Evolutionary conservation across 176 grass and related monocot genomes (phyloP), one percentile per base, ranked within the genome.

Genomic region (Guadua angustifolia): DNA sequence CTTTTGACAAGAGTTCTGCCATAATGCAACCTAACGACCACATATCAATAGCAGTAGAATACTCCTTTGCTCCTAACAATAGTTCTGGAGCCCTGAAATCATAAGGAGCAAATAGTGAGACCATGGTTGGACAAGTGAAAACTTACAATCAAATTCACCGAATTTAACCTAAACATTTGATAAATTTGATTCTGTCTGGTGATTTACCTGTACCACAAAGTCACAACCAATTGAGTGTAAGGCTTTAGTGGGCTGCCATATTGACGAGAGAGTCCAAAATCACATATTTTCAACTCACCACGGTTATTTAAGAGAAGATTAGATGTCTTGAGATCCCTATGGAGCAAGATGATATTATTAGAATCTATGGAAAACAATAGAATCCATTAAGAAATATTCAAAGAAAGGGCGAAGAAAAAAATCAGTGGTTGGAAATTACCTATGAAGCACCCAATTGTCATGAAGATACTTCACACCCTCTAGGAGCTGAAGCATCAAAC

Each of bases 11-110:
- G 33, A 99, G 84, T 71, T 99, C 93, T 61, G 91, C 96, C 96
- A 99, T 99, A 80, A 99, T 95, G 79, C 96, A 99, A 59, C 93
- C 93, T 53, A 99, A 68, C 7, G 96, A 99, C 93, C 96, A 99
- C 93, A 94, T 94, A 86, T 99, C 96, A 58, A 95, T 99, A 74
- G 93, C 88, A 69, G 93, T 99, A 66, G 96, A 99, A 86, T 99
- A 95, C 57, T 95, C 39, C 4, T 39, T 39, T 40, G 39, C 39
- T 7, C 96, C 96, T 77, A 99, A 78, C 42, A 99, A 86, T 85
- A 99, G 84, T 77, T 99, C 91, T 21, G 91, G 96, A 16, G 96
- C 93, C 83, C 93, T 99, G 70, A 8, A 57, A 87, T 75, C 6
- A 46, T 25, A 78, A 66, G 58, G 51, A 74, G 62, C 39, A 81